phyloP scores from a whole-genome alignment of 2,329 filamentous ascomycete species.

The Plenodomus tracheiphilus region DNA sequence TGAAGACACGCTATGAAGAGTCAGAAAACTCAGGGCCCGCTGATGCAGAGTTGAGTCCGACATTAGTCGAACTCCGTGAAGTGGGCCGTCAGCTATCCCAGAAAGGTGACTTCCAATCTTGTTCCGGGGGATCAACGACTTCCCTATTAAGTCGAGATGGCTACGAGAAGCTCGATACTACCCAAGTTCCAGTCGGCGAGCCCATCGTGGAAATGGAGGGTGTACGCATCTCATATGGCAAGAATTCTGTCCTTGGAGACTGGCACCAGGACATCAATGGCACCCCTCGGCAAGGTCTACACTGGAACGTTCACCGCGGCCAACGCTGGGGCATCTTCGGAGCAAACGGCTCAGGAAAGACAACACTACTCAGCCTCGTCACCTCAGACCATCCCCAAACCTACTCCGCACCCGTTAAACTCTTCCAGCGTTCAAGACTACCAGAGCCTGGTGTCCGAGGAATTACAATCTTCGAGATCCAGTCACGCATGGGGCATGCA shows the following conservation, averaged over 20 bases:
- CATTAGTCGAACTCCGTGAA: constrained; percentile 31
- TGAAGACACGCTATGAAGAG: constrained; percentile 31
- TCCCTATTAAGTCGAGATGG: constrained; percentile 35
- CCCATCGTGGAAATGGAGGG: constrained; percentile 85
- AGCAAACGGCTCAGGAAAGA: constrained; percentile 94
- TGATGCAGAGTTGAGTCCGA: constrained; percentile 15
- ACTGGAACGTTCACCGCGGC: constrained; percentile 81
- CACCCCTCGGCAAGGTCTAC: constrained; percentile 63
- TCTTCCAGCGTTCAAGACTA: constrained; percentile 82
- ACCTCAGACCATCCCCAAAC: constrained; percentile 95
- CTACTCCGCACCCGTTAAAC: constrained; percentile 82
- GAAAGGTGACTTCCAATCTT: constrained; percentile 25
- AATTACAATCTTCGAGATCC: constrained; percentile 90
- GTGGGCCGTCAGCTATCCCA: constrained; percentile 33
- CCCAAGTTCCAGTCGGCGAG: constrained; percentile 56
- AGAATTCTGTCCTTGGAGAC: constrained; percentile 76
- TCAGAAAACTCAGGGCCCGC: constrained; percentile 18
- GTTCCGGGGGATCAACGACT: neutral
- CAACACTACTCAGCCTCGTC: constrained; percentile 87
- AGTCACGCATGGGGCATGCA: constrained; percentile 86
- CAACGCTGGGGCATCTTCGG: constrained; percentile 93
- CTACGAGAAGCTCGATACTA: constrained; percentile 27
- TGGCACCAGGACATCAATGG: constrained; percentile 68
- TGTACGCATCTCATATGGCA: constrained; percentile 78
- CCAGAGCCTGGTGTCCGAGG: constrained; percentile 72